Evolutionary conservation across 257 asterid genomes (phyloP), one percentile per base, ranked within the genome.

Genomic region (Capsicum baccatum): DNA sequence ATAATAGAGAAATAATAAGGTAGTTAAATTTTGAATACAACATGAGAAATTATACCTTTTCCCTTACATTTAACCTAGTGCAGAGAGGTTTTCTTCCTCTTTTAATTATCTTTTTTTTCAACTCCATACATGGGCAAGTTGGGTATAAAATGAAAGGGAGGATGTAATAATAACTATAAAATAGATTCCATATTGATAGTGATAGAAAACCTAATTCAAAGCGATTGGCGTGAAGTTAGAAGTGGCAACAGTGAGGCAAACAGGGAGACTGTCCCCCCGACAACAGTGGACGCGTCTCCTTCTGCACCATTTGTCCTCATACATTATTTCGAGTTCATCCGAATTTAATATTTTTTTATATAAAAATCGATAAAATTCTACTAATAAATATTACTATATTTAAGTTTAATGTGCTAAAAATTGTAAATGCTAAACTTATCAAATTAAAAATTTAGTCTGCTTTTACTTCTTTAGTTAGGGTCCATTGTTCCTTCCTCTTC

Each of bases 161-260:
- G 8, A 67, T 1, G 8, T 39, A 16, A 39, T 15, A 16, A 37
- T 35, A 35, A 35, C 1, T 6, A 67, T 67, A 67, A 35, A 68
- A 68, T 68, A 15, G 8, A 69, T 39, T 71, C 57, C 57, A 44
- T 0, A 5, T 44, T n/a, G 79, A 71, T 9, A 50, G 79, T 42
- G 57, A 71, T 44, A 44, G 35, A 47, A 17, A 71, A 9, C 57
- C 79, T 71, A 44, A 71, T 44, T 37, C 79, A 17, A 44, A 44
- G 17, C 37, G 37, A 71, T 2, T 17, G 79, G 79, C 79, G 35
- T 42, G 79, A 9, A 44, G 79, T 42, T 9, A 37, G 15, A 19
- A 71, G 9, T 42, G 57, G 37, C 79, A 71, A 71, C 79, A 42
- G 79, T 42, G 79, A 70, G 79, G 79, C 79, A 70, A 17, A 70